phyloP scores from a whole-genome alignment of 352 stramenopile genomes.

The Phytophthora citrophthora region DNA sequence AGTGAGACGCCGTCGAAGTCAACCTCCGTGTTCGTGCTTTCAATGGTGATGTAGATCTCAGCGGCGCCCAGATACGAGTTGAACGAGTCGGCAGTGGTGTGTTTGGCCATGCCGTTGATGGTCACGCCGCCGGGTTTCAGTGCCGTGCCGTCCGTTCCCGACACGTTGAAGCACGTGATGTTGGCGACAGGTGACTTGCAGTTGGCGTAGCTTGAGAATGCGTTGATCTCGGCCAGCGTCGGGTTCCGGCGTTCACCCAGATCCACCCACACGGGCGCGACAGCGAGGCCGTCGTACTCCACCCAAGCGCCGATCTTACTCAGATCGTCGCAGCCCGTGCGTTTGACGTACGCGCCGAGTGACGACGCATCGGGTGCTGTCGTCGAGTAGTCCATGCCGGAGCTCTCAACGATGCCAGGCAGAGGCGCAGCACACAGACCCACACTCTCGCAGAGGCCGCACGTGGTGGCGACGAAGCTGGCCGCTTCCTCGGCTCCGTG shows the following conservation, averaged over 20 bases:
- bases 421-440: slow-evolving; percentile 70
- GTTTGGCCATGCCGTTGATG: slow-evolving; percentile 56
- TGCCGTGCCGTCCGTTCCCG: slow-evolving; percentile 49
- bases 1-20: slow-evolving; percentile 57
- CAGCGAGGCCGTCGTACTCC: slow-evolving; percentile 62
- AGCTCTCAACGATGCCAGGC: slow-evolving; percentile 59
- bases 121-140: slow-evolving; percentile 50
- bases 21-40: slow-evolving; percentile 44
- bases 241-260: slow-evolving; percentile 63
- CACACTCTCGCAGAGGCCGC: slow-evolving; percentile 46
- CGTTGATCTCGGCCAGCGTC: slow-evolving; percentile 61
- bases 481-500: slow-evolving; percentile 48
- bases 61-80: slow-evolving; percentile 53
- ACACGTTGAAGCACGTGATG: slow-evolving; percentile 61
- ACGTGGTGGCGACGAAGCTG: slow-evolving; percentile 43
- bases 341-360: slow-evolving; percentile 57
- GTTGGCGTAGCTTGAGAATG: slow-evolving; percentile 63
- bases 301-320: slow-evolving; percentile 66
- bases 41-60: slow-evolving; percentile 59
- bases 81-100: slow-evolving; percentile 35
- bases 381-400: slow-evolving; percentile 63
- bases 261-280: slow-evolving; percentile 55
- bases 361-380: slow-evolving; percentile 36
- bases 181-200: slow-evolving; percentile 55
- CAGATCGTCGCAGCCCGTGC: slow-evolving; percentile 72